These are phyloP conservation scores for Parietichytrium sp. DNA, from an alignment of 108 stramenopile genomes.

Conservation along the genomic window DNA sequence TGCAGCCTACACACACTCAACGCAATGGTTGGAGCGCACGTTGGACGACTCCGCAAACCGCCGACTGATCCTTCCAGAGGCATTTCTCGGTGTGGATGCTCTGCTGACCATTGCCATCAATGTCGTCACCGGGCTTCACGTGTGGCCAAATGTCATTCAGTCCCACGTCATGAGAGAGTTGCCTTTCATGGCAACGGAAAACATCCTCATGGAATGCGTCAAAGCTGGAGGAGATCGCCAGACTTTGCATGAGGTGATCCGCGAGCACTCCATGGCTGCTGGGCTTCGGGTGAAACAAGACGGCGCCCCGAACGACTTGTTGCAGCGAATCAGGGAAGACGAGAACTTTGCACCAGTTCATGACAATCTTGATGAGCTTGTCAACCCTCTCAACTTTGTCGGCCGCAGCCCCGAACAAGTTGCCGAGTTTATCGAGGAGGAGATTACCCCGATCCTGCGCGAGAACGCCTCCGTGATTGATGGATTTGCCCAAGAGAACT, in stretches of 20 bases:
- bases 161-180: slow-evolving; percentile 92
- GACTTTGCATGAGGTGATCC: slow-evolving; percentile 93
- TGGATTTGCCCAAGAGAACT: slow-evolving; percentile 76
- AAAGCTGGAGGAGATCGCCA: slow-evolving; percentile 97
- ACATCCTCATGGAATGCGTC: slow-evolving; percentile 97
- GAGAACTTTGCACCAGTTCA: slow-evolving; percentile 82
- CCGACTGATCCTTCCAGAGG: slow-evolving; percentile 92
- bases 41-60: slow-evolving; percentile 97
- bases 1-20: slow-evolving; percentile 90
- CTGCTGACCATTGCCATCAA: slow-evolving; percentile 84
- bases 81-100: slow-evolving; percentile 89
- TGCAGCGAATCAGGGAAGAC: slow-evolving; percentile 88
- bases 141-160: slow-evolving; percentile 93
- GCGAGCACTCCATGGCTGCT: slow-evolving; percentile 96
- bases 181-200: slow-evolving; percentile 98
- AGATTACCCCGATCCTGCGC: slow-evolving; percentile 80
- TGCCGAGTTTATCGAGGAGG: slow-evolving; percentile 85
- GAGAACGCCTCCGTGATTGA: slow-evolving; percentile 70
- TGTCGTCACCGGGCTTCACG: slow-evolving; percentile 92
- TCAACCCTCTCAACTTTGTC: slow-evolving; percentile 89
- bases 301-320: slow-evolving; percentile 92
- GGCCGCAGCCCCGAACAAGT: slow-evolving; percentile 93
- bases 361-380: slow-evolving; percentile 75
- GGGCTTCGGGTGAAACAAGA: slow-evolving; percentile 93
- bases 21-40: slow-evolving; percentile 98